Evolutionary conservation across 73 alveolate genomes (phyloP), one percentile per base, ranked within the genome.

Genomic region (Paramecium caudatum): DNA sequence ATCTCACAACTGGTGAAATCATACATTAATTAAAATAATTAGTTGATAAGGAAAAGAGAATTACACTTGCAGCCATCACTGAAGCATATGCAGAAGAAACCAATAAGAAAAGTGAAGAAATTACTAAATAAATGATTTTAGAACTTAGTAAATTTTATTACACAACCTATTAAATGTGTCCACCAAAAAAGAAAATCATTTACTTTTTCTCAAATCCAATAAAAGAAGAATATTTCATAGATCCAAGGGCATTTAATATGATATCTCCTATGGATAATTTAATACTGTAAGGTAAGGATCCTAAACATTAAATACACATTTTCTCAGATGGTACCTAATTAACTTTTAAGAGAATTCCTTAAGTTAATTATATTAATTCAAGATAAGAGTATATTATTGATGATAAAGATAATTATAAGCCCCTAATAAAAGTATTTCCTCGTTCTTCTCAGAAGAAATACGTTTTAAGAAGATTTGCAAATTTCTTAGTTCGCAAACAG

Each of bases 141-240:
- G 88, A 74, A 37, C 43, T 74, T 17, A 21, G 46, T 45, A 74
- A 45, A 47, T 74, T 74, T 45, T 74, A 74, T 15, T 74, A 74
- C 43, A 74, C 88, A 19, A 74, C 88, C 7, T 37, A 39, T 74
- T 37, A 74, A 63, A 86, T 86, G 93, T 86, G 93, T 63, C 93
- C 93, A 10, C 93, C 93, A 2, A 33, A 63, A 19, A 63, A 78
- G 33, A 63, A 78, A 86, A 63, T 86, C 17, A 23, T 37, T 25
- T 86, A 41, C 36, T 86, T 86, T 41, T 86, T 63, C 65, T 62
- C 90, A 3, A 78, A 86, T 63, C 93, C 93, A 15, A 63, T 78
- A 4, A 25, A 70, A 63, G 84, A 86, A 39, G 93, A 86, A 39
- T 86, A 70, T 86, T 78, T 62, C n/a, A 50, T 45, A 21, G 82